Conservation (phyloP, 2,329 filamentous ascomycete species). For the Fusarium setosum region DNA sequence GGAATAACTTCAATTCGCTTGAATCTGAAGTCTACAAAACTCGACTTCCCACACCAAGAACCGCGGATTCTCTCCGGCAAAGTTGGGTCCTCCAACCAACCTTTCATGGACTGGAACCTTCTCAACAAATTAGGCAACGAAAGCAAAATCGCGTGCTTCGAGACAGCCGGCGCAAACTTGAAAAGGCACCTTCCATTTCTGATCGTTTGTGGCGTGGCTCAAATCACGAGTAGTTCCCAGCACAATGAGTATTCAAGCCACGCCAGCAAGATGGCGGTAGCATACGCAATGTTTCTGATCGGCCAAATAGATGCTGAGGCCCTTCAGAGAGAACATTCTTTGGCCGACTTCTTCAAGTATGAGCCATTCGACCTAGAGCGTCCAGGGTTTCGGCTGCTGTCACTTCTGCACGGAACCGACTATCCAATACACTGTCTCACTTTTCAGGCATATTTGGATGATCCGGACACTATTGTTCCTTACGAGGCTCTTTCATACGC, state of each 20-base stretch:
- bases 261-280: neutral
- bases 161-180: neutral
- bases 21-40: neutral
- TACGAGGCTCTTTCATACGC: conserved; percentile 18
- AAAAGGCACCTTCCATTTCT: neutral
- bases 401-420: neutral
- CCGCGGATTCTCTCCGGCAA: neutral
- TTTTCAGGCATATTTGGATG: neutral
- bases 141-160: neutral
- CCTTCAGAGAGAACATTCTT: accelerated
- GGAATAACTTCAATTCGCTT: neutral
- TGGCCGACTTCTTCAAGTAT: neutral
- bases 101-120: accelerated
- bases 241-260: accelerated
- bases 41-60: neutral
- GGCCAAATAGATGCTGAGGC: accelerated
- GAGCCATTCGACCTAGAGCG: neutral
- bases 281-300: neutral
- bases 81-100: neutral
- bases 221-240: accelerated
- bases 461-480: neutral
- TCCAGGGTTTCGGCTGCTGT: neutral
- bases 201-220: neutral
- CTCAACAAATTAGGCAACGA: accelerated
- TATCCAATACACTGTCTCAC: neutral